Conservation (phyloP, 306 rosid species). For the Cicer judaicum region DNA sequence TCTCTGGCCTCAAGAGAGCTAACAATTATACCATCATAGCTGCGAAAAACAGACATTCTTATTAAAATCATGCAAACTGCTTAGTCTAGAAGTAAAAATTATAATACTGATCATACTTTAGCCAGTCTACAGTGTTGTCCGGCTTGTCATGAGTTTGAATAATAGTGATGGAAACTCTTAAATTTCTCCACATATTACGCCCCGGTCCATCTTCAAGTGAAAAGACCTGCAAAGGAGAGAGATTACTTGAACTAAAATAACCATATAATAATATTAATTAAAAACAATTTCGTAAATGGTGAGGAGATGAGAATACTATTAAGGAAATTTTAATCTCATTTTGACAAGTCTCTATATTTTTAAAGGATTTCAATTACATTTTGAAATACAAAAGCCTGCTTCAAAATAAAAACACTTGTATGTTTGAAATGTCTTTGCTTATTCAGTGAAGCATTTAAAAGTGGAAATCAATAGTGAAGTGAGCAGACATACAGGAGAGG, state of each 20-base stretch:
- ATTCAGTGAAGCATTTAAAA: conserved; percentile 35
- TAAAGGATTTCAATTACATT: conserved; percentile 28
- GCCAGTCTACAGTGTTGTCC: conserved; percentile 76
- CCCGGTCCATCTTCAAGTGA: conserved; percentile 85
- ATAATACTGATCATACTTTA: conserved; percentile 62
- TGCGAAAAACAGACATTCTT: conserved; percentile 49
- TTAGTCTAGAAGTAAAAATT: conserved; percentile 29
- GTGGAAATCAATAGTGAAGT: conserved; percentile 29
- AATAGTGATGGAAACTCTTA: conserved; percentile 66
- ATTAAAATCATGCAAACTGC: conserved; percentile 20
- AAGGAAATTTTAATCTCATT: neutral
- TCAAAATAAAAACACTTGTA: conserved; percentile 24
- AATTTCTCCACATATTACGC: conserved; percentile 66
- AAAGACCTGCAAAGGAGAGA: conserved; percentile 67
- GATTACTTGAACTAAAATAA: conserved; percentile 38
- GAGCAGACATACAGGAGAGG: conserved; percentile 1
- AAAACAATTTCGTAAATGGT: neutral
- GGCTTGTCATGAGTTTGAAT: conserved; percentile 63
- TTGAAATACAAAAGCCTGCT: conserved; percentile 15
- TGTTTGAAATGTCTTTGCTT: neutral
- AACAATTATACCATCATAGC: conserved; percentile 85
- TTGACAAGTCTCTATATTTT: conserved; percentile 6
- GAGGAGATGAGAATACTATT: conserved; percentile 17
- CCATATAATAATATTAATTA: neutral
- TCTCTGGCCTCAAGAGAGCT: conserved; percentile 76